Evolutionary conservation across 257 asterid genomes (phyloP), one percentile per base, ranked within the genome.

Genomic region (Nicotiana obtusifolia): DNA sequence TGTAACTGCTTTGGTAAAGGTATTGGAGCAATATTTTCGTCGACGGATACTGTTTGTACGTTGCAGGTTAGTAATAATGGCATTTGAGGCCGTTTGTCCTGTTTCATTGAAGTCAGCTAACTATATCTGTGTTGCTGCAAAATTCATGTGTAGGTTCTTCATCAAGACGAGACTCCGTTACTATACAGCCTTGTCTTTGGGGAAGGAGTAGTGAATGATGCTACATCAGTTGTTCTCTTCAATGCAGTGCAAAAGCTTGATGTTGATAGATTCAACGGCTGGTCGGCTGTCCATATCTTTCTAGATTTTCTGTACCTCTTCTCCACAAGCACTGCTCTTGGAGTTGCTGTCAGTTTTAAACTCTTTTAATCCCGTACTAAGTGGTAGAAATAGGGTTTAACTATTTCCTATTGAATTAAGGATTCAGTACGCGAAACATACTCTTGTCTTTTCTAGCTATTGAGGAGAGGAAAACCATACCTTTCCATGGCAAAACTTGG

Each of bases 181-280:
- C 88, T 95, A 13, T 94, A 95, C 89, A 95, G 99, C 93, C 88
- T 95, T 60, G 97, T 95, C 76, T 95, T 95, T 49, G 99, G 99
- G 66, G 99, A 95, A 89, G 99, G 99, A 59, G 98, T 95, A 49
- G 99, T 95, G 54, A 95, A 95, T 83, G 99, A 95, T 88, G 99
- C 99, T 35, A 92, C 99, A 47, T 90, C 99, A 64, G 99, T 95
- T 78, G 99, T 95, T 49, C 92, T 95, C 54, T 95, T 94, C 87
- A 92, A 95, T 80, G 97, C 99, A 35, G 81, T 95, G 71, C 99
- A 95, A 86, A 92, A 94, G 96, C 88, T 94, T 57, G 94, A 95
- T 80, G 92, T 92, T 49, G 68, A 80, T 84, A 88, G 54, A 80
- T 20, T 91, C 66, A 93, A 87, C 68, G 96, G 97, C 60, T 84